Conservation (phyloP, 768 basidiomycete species). For the Boletus bicolor region DNA sequence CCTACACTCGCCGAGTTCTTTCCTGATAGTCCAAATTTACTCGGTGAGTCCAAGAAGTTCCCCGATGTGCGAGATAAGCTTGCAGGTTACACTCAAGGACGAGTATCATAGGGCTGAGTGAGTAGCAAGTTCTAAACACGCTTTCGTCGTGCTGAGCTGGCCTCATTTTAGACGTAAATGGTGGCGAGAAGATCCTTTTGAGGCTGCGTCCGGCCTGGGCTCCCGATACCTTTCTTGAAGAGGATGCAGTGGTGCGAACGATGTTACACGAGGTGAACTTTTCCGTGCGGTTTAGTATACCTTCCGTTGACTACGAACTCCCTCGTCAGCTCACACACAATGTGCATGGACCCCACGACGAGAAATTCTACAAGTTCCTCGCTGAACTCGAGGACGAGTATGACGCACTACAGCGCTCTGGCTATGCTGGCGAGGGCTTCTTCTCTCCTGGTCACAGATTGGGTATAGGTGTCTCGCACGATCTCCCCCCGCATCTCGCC, state of each 20-base stretch:
- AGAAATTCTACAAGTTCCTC: slow-evolving; percentile 74
- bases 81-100: slow-evolving; percentile 6
- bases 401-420: slow-evolving; percentile 70
- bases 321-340: slow-evolving; percentile 75
- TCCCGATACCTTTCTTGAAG: slow-evolving; percentile 68
- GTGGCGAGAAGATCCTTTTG: slow-evolving; percentile 78
- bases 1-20: slow-evolving; percentile 87
- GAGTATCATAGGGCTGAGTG: slow-evolving; percentile 35
- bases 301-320: not conserved
- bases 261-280: slow-evolving; percentile 84
- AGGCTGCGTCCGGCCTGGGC: slow-evolving; percentile 71
- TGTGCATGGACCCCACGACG: slow-evolving; percentile 87
- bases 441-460: slow-evolving; percentile 68
- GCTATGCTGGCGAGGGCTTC: slow-evolving; percentile 92
- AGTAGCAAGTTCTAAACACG: slow-evolving; percentile 12
- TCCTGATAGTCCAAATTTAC: slow-evolving; percentile 65
- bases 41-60: slow-evolving; percentile 50
- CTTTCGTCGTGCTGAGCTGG: slow-evolving; percentile 1
- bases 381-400: slow-evolving; percentile 80
- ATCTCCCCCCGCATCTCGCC: slow-evolving; percentile 64
- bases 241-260: slow-evolving; percentile 72
- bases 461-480: slow-evolving; percentile 64
- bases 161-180: slow-evolving; percentile 58
- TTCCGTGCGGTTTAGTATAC: no score
- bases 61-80: not conserved